Evolutionary conservation across 75 land plant species (phyloP).

Genomic region (Larix kaempferi): DNA sequence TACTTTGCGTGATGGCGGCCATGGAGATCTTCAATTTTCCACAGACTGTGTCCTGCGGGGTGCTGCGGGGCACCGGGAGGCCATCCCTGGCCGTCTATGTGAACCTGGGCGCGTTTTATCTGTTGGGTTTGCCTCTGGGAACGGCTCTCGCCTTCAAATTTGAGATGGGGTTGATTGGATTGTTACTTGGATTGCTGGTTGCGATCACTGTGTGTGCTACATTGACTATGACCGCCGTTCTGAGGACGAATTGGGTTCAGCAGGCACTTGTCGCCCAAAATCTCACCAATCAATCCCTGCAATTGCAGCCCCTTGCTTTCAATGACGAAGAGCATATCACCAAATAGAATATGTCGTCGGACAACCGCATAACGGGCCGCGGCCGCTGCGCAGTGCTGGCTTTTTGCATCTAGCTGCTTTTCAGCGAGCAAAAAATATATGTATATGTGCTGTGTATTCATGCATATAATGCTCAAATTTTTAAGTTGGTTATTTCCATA

Average conservation of each 20-base stretch:
- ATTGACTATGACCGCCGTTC: slow-evolving; percentile 34
- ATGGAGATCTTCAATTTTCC: slow-evolving; percentile 79
- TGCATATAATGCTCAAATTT: too few species aligned
- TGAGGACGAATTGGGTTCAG: slow-evolving; percentile 43
- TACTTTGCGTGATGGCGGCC: slow-evolving; percentile 57
- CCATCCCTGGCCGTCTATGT: slow-evolving; percentile 57
- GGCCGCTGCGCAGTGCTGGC: too few species aligned
- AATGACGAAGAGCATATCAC: background rate
- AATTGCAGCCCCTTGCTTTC: background rate
- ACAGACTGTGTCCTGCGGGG: slow-evolving; percentile 63
- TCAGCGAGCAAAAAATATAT: too few species aligned
- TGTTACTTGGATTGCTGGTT: slow-evolving; percentile 32
- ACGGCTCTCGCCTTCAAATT: slow-evolving; percentile 39
- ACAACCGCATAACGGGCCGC: too few species aligned
- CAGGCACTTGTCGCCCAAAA: slow-evolving; percentile 48
- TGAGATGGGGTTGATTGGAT: slow-evolving; percentile 40
- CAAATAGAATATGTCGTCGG: too few species aligned
- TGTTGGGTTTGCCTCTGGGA: slow-evolving; percentile 67
- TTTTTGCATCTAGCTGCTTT: too few species aligned
- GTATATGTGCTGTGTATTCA: too few species aligned
- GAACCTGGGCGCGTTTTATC: slow-evolving; percentile 62
- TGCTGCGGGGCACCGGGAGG: slow-evolving; percentile 67
- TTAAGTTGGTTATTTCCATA: too few species aligned
- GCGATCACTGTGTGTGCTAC: slow-evolving; percentile 10
- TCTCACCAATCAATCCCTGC: slow-evolving; percentile 15